Conservation (phyloP, 2,329 filamentous ascomycete genomes). For the Dryadomyces quercus-mongolicae region DNA sequence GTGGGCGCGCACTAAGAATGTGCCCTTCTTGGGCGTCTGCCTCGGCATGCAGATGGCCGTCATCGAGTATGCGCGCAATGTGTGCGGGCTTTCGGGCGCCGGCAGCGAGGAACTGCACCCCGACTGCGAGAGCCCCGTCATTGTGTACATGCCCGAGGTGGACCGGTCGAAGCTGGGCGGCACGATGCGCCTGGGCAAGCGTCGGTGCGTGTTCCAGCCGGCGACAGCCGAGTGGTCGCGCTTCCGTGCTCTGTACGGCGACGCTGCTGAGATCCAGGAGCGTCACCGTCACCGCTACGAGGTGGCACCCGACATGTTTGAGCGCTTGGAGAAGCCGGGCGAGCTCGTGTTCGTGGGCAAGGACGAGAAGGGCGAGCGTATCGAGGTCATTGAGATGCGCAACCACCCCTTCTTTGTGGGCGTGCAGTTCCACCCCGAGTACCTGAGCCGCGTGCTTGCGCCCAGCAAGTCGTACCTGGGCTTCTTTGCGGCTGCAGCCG, state of each 20-base stretch:
- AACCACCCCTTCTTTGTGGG: conserved; percentile 63
- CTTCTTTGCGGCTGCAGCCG: conserved; percentile 68
- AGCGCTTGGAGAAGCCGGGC: conserved; percentile 47
- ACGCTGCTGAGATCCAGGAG: conserved; percentile 40
- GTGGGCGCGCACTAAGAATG: conserved; percentile 72
- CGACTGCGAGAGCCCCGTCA: conserved; percentile 51
- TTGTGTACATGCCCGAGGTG: conserved; percentile 85
- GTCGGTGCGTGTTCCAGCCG: conserved; percentile 57
- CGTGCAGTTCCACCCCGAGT: conserved; percentile 85
- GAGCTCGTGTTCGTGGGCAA: conserved; percentile 59
- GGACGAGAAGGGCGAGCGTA: conserved; percentile 59
- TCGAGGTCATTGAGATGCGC: conserved; percentile 67
- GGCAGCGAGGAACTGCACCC: conserved; percentile 44
- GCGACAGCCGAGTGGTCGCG: conserved; percentile 56
- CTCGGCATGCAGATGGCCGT: conserved; percentile 89
- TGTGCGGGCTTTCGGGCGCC: conserved; percentile 50
- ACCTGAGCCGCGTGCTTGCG: conserved; percentile 60
- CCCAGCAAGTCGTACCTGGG: conserved; percentile 71
- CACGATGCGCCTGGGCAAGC: conserved; percentile 66
- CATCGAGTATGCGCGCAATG: conserved; percentile 72
- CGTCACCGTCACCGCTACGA: conserved; percentile 72
- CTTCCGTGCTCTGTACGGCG: conserved; percentile 55
- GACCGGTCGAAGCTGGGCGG: conserved; percentile 54
- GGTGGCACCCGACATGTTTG: conserved; percentile 61
- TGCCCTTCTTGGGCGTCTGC: conserved; percentile 81